Evolutionary conservation across 768 basidiomycete species (phyloP), one percentile per base, ranked within the genome.

Genomic region (Calocera viscosa): DNA sequence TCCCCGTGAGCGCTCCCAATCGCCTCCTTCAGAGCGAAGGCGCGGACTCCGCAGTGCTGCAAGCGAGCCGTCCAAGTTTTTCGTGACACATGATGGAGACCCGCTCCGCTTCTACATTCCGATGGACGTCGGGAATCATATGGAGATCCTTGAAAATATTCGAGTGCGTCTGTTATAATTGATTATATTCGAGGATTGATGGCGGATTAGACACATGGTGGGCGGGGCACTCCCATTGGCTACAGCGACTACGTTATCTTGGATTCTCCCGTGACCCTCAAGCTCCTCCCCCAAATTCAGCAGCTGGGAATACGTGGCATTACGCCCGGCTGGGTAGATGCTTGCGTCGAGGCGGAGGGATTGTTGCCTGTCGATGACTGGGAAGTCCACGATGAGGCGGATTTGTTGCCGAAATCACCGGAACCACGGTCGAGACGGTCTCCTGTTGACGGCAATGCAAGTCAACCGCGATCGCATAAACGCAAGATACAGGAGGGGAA

Each of bases 231-330:
- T 8, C 53, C 53, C 7, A 60, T 60, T 10, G 53, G 53, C 53
- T 60, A 60, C 22, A 28, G 53, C 53, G 53, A 60, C 30, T 60
- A 60, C 30, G 53, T 60, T 26, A 32, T 60, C 53, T 28, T 60
- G 53, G 53, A 60, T 14, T 28, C 24, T 26, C 53, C 53, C 11
- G 2, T 26, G 8, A 28, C 26, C 7, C 10, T 26, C 26, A 60
- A 60, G 26, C 14, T 30, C 7, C 53, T 60, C 30, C 53, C 53
- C 10, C 53, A 60, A 60, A 22, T 60, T 19, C 53, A 19, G 10
- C 53, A 60, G 30, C 53, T 60, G 2, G 53, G 53, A 10, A 30
- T 60, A 16, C 53, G 2, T 32, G 53, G 53, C 16, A 22, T 60
- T 10, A 60, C 14, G 26, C 53, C 53, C 7, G 30, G 53, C 2